Conservation (phyloP, 2,329 filamentous ascomycete genomes). For the Geoglossum cookeanum region DNA sequence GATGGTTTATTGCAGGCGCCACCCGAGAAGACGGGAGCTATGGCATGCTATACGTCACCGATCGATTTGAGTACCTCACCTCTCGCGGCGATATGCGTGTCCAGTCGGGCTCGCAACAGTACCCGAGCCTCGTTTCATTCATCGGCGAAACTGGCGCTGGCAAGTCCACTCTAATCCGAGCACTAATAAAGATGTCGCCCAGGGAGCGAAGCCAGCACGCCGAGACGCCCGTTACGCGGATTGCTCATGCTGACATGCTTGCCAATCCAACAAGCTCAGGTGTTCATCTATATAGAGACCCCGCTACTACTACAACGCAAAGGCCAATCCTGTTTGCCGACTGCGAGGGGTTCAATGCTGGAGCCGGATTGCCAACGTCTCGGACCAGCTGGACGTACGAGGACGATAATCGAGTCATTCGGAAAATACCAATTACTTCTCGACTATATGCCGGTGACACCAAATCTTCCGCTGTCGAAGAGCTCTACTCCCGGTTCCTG, state of each 20-base stretch:
- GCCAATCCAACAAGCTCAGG: neutral
- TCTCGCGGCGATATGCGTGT: neutral
- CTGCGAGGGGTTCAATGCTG: neutral
- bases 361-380: neutral
- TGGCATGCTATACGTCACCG: neutral
- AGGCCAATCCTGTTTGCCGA: neutral
- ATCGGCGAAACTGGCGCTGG: neutral
- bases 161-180: neutral
- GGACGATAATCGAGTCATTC: neutral
- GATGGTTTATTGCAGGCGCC: neutral
- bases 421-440: neutral
- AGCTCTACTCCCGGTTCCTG: neutral
- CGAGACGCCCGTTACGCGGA: neutral
- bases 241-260: neutral
- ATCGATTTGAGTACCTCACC: neutral
- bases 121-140: neutral
- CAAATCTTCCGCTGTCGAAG: neutral
- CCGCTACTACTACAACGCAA: neutral
- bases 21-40: neutral
- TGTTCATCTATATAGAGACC: neutral
- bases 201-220: neutral
- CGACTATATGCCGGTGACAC: neutral
- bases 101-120: neutral
- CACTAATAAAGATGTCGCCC: neutral
- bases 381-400: neutral